Evolutionary conservation across 768 basidiomycete species (phyloP).

Genomic region (Mycena indigotica): DNA sequence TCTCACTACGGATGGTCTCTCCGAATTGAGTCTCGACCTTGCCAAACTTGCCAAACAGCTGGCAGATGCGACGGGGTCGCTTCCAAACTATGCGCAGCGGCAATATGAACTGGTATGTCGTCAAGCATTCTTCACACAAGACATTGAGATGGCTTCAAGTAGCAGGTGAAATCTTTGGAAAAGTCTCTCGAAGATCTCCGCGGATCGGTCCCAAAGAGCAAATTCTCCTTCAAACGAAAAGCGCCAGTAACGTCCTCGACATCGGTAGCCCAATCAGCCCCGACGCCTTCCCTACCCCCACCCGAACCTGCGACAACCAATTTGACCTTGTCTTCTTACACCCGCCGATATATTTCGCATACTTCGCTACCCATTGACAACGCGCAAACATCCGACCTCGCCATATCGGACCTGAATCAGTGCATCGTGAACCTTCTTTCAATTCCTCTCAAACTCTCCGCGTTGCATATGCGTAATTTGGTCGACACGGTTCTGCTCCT

Average conservation of each 20-base stretch:
- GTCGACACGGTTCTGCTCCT: conserved; percentile 64
- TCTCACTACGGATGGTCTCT: conserved; percentile 36
- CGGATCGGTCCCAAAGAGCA: conserved; percentile 50
- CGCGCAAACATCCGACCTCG: conserved; percentile 50
- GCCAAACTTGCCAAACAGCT: conserved; percentile 64
- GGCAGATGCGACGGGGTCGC: conserved; percentile 60
- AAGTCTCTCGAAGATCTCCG: conserved; percentile 54
- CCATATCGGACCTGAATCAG: conserved; percentile 62
- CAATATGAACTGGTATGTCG: conserved; percentile 65
- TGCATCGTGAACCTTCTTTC: conserved; percentile 74
- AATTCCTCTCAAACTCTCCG: conserved; percentile 41
- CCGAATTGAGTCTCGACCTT: conserved; percentile 50
- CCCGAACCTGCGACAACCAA: conserved; percentile 29
- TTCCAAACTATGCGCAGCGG: conserved; percentile 76
- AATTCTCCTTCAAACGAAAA: conserved; percentile 69
- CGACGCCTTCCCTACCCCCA: background rate
- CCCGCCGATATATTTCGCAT: conserved; percentile 49
- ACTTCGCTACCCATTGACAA: conserved; percentile 39
- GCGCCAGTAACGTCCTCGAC: conserved; percentile 8
- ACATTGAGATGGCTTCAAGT: conserved; percentile 16
- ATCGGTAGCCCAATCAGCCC: conserved; percentile 11
- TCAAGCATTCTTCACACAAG: background rate
- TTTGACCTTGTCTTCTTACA: conserved; percentile 45
- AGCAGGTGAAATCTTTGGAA: conserved; percentile 74
- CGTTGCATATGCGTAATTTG: conserved; percentile 67